Base-by-base conservation (phyloP, 441 rosid genomes). In the Erodium trifolium region DNA sequence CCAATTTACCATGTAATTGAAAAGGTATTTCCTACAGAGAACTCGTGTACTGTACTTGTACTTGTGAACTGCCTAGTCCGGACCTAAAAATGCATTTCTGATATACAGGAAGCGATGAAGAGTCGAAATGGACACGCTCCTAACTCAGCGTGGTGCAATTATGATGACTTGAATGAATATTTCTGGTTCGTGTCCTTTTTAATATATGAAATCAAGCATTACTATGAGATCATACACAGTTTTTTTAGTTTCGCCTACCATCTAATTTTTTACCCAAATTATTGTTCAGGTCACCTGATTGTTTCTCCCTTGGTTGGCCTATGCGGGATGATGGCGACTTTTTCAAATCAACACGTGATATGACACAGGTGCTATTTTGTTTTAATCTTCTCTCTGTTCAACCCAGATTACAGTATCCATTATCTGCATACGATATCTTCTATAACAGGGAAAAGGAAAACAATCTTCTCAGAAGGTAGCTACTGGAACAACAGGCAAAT, bases 251-350 rank as follows among this genome's bases (percentile, higher is more conserved):
- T 29, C 66, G n/a, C 16, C 27, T 62, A 65, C 59, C 67, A 35
- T 68, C 35, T 69, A 67, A 34, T 67, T 67, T 43, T 62, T 57
- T 60, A 62, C 63, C 47, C 63, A 62, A 55, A 70, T 67, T 77
- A 27, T 27, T 67, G 67, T 78, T 68, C 80, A 92, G 98, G 98
- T 86, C 93, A 76, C 60, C 96, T 49, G 92, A 90, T 66, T 95
- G 99, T 87, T 95, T 95, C 81, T 86, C 99, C 77, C 97, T 95
- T 71, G 99, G 98, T 78, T 95, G 99, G 98, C 98, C 99, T 17
- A 95, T 95, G 99, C 98, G 99, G 65, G 99, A 95, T 71, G 97
- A 95, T 79, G 98, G 98, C n/a, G 84, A 84, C 31, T 83, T 95
- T 78, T 95, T 95, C 78, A 92, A 77, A 77, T 89, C 99, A 71